Conservation (phyloP, 768 basidiomycete genomes). For the Podaxis pistillaris region DNA sequence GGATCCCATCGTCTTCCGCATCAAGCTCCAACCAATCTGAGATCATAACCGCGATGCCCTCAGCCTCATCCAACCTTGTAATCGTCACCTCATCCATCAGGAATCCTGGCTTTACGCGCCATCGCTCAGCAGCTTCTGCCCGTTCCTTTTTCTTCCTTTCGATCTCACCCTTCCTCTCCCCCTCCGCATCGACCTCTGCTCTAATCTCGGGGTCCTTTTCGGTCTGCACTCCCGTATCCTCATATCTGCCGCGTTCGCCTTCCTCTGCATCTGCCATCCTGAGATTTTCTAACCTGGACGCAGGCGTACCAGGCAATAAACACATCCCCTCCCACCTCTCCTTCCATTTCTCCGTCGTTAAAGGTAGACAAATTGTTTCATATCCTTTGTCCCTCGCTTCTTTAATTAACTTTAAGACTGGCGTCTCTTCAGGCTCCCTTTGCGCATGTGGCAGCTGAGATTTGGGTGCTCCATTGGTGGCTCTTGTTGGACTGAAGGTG, state of each 20-base stretch:
- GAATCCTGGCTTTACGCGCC: constrained; percentile 84
- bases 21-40: constrained; percentile 98
- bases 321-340: constrained; percentile 90
- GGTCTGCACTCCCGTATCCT: not conserved
- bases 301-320: constrained; percentile 45
- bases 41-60: constrained; percentile 69
- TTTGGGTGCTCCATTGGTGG: constrained; percentile 1
- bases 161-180: not conserved
- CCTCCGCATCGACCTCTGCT: not conserved
- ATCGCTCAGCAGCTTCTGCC: constrained; percentile 74
- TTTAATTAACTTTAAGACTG: constrained; percentile 48
- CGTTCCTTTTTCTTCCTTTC: constrained; percentile 39
- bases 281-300: constrained; percentile 20
- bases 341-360: constrained; percentile 88
- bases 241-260: not conserved
- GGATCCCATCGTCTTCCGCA: constrained; percentile 87
- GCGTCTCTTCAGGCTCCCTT: constrained; percentile 35
- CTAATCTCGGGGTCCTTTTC: not conserved
- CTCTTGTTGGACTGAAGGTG: constrained; percentile 16
- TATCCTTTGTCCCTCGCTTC: constrained; percentile 68
- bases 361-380: constrained; percentile 73
- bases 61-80: constrained; percentile 80
- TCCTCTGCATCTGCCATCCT: constrained; percentile 19
- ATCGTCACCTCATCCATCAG: constrained; percentile 83
- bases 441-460: not conserved